Conservation (phyloP, 2,329 filamentous ascomycete genomes). For the Trichoderma citrinoviride region DNA sequence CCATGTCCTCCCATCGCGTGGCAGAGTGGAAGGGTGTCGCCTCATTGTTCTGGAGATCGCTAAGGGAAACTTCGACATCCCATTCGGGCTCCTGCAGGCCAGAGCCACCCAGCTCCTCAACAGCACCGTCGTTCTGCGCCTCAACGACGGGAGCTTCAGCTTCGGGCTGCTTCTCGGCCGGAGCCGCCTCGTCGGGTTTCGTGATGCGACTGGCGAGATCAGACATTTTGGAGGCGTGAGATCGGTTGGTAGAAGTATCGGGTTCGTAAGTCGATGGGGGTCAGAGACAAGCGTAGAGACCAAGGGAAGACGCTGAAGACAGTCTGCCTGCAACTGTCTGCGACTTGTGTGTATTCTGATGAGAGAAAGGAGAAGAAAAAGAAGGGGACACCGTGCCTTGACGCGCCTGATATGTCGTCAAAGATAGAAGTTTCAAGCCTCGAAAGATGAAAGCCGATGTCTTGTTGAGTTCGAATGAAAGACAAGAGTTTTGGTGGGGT, state of each 20-base stretch:
- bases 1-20: slow-evolving; percentile 79
- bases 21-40: slow-evolving; percentile 86
- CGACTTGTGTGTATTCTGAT: background rate
- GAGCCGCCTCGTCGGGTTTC: slow-evolving; percentile 39
- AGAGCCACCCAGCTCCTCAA: slow-evolving; percentile 45
- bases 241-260: background rate
- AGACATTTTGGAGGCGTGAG: slow-evolving; percentile 37
- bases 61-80: slow-evolving; percentile 89
- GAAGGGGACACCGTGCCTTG: slow-evolving; percentile 12
- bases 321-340: slow-evolving; percentile 19
- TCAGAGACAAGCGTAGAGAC: background rate
- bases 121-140: slow-evolving; percentile 40
- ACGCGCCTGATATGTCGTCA: slow-evolving; percentile 5
- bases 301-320: background rate
- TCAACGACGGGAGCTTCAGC: slow-evolving; percentile 27
- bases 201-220: slow-evolving; percentile 54
- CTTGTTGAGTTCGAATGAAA: background rate
- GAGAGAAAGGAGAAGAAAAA: background rate
- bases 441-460: background rate
- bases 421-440: background rate
- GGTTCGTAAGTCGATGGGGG: background rate
- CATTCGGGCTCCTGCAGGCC: slow-evolving; percentile 69
- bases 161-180: slow-evolving; percentile 28
- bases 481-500: slow-evolving; percentile 35
- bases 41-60: slow-evolving; percentile 80